Evolutionary conservation across 2,329 filamentous ascomycete species (phyloP).

Genomic region (Clonostachys chloroleuca): DNA sequence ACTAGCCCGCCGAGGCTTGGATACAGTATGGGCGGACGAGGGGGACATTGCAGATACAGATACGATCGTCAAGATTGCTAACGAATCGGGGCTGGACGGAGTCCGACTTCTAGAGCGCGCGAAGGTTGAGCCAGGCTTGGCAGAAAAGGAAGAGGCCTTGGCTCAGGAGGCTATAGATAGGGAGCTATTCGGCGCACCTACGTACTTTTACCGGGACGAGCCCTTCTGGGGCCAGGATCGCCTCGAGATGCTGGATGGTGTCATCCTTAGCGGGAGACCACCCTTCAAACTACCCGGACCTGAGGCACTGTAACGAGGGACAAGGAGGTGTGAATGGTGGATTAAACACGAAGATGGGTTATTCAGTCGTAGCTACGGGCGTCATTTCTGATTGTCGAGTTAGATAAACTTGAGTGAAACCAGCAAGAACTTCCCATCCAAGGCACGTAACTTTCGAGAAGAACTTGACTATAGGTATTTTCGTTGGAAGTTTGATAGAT

Average conservation of each 20-base stretch:
- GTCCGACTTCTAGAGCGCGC: constrained; percentile 1
- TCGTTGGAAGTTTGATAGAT: too few species aligned
- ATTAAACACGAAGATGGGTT: too few species aligned
- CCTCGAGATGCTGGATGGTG: constrained; percentile 13
- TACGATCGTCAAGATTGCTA: constrained; percentile 5
- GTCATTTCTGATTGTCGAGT: too few species aligned
- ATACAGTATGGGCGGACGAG: constrained; percentile 7
- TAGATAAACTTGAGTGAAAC: too few species aligned
- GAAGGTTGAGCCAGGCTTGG: not conserved
- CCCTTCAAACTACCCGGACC: not conserved
- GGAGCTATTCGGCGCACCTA: constrained; percentile 12
- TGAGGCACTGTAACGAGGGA: too few species aligned
- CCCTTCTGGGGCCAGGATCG: constrained; percentile 18
- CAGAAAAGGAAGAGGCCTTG: constrained; percentile 3
- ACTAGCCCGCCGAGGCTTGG: constrained; percentile 2
- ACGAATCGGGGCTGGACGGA: constrained; percentile 4
- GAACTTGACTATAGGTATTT: too few species aligned
- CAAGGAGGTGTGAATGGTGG: too few species aligned
- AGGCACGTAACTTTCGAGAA: too few species aligned
- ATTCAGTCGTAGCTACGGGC: too few species aligned
- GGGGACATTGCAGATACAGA: constrained; percentile 5
- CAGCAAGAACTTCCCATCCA: too few species aligned
- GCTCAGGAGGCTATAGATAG: constrained; percentile 9
- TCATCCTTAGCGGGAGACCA: constrained; percentile 10
- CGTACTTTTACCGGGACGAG: constrained; percentile 12